Percentiles rank a stretch among this genome's conserved stretches.
Evolutionary conservation across 2,329 filamentous ascomycete species (phyloP).

Genomic region (Colletotrichum camelliae): DNA sequence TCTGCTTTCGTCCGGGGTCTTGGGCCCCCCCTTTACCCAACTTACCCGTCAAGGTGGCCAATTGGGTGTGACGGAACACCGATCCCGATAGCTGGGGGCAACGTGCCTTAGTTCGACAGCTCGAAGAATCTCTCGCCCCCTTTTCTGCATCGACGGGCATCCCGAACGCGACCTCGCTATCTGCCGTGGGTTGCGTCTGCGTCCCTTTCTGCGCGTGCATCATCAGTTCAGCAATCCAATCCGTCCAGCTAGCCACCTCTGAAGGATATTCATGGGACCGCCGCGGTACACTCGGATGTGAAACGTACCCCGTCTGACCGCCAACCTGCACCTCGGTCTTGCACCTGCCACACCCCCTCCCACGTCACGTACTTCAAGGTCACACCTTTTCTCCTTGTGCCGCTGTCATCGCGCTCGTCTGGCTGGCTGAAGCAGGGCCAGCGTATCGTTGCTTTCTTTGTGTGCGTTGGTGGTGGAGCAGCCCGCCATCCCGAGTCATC

Average conservation of each 20-base stretch:
- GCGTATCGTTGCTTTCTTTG: neutral
- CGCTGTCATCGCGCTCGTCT: neutral
- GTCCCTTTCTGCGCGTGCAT: neutral
- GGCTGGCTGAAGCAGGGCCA: neutral
- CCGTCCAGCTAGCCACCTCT: neutral
- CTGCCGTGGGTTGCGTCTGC: neutral
- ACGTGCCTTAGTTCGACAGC: neutral
- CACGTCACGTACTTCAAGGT: neutral
- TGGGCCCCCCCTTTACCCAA: neutral
- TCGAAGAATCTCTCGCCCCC: neutral
- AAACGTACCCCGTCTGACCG: constrained; percentile 6
- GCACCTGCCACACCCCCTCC: neutral
- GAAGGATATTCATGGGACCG: neutral
- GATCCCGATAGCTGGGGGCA: neutral
- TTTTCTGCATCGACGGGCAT: constrained; percentile 1
- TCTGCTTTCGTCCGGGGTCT: neutral
- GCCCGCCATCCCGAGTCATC: neutral
- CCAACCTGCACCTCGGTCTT: neutral
- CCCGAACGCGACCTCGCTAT: neutral
- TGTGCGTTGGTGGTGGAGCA: neutral
- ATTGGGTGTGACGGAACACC: constrained; percentile 5
- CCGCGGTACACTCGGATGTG: neutral
- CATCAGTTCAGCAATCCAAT: neutral
- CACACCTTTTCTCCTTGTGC: neutral
- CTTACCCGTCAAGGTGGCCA: neutral